phyloP scores from a whole-genome alignment of 192 early-diverging fungal genomes.

The Jimgerdemannia lactiflua region DNA sequence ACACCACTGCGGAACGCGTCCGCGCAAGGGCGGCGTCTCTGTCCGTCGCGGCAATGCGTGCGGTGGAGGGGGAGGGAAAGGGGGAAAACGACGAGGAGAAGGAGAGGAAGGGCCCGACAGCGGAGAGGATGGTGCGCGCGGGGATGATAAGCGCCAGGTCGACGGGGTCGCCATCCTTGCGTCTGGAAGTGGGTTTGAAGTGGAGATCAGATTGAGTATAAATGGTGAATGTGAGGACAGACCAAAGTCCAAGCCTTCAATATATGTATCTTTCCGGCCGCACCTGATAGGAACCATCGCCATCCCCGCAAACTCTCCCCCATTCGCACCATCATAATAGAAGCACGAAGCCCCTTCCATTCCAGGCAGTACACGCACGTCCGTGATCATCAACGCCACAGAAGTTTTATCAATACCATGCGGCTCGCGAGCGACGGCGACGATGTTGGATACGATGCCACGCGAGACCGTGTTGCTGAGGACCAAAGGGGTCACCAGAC shows the following conservation, averaged over 20 bases:
- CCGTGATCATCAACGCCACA: conserved; percentile 26
- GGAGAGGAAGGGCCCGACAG: neutral
- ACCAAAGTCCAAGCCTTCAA: too few species aligned
- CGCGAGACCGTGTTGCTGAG: conserved; percentile 37
- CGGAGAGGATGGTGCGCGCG: conserved; percentile 21
- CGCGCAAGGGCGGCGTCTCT: conserved; percentile 13
- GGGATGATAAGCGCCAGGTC: conserved; percentile 36
- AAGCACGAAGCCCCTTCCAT: conserved; percentile 22
- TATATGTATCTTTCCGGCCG: neutral
- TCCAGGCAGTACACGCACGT: conserved; percentile 33
- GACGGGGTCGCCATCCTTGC: conserved; percentile 37
- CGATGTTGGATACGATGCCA: conserved; percentile 32
- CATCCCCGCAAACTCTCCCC: conserved; percentile 25
- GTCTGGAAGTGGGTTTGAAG: conserved; percentile 10
- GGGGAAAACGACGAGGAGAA: neutral
- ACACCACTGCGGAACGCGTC: conserved; percentile 30
- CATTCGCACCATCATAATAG: conserved; percentile 17
- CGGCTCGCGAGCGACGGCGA: conserved; percentile 29
- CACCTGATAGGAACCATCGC: conserved; percentile 37
- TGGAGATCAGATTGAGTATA: neutral
- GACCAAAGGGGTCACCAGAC: conserved; percentile 32
- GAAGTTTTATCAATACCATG: conserved; percentile 22
- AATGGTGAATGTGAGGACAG: neutral
- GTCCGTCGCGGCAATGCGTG: conserved; percentile 21
- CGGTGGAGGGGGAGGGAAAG: conserved; percentile 13